Evolutionary conservation across 1,284 basidiomycete species (phyloP).

Genomic region (Blastosporella zonata): DNA sequence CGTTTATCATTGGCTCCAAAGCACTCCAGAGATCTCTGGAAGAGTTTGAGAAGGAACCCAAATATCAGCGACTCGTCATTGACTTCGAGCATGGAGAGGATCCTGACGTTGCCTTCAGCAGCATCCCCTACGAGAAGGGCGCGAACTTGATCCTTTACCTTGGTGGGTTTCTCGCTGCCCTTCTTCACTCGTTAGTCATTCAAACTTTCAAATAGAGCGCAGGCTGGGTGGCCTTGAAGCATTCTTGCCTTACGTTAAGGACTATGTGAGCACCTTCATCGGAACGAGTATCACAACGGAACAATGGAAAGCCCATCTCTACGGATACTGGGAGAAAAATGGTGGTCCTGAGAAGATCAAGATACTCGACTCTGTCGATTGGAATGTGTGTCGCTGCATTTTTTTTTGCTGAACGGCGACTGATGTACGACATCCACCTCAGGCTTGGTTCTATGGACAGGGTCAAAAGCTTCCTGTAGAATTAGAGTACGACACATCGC

Average conservation of each 20-base stretch:
- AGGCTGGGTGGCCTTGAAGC: conserved; percentile 85
- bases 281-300: conserved; percentile 86
- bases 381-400: conserved; percentile 58
- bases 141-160: conserved; percentile 54
- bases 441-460: conserved; percentile 88
- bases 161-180: conserved; percentile 37
- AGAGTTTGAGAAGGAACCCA: conserved; percentile 55
- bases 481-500: conserved; percentile 79
- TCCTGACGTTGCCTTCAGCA: conserved; percentile 77
- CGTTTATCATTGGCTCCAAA: conserved; percentile 75
- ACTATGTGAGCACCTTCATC: conserved; percentile 78
- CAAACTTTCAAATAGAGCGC: conserved; percentile 49
- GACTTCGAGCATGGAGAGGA: conserved; percentile 84
- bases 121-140: conserved; percentile 51
- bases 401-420: background rate
- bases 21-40: conserved; percentile 72
- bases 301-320: conserved; percentile 87
- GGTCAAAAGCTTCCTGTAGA: conserved; percentile 77
- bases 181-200: background rate
- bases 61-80: conserved; percentile 85
- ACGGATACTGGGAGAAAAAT: conserved; percentile 69
- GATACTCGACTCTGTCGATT: conserved; percentile 74
- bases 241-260: conserved; percentile 78
- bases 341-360: conserved; percentile 63
- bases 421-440: conserved; percentile 7